phyloP scores from a whole-genome alignment of 2,329 filamentous ascomycete species.

The Hawksworthiomyces lignivorus region DNA sequence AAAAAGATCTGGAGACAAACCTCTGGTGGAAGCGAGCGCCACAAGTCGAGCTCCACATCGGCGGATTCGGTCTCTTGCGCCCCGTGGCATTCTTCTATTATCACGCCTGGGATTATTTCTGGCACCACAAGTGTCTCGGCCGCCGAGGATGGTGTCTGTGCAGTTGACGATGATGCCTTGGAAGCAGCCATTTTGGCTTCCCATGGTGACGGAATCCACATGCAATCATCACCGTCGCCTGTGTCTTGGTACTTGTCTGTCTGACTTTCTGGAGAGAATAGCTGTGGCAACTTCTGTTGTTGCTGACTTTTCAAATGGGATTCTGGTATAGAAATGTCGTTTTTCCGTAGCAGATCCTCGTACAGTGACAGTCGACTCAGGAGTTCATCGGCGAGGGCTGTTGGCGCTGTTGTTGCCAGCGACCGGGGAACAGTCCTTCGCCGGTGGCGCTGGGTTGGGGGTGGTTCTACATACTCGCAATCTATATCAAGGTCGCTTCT shows the following conservation, averaged over 20 bases:
- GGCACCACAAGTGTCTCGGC: not conserved
- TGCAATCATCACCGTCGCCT: constrained; percentile 11
- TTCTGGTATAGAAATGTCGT: constrained; percentile 17
- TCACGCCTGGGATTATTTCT: no score
- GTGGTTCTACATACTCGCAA: constrained; percentile 19
- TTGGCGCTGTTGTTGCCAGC: no score
- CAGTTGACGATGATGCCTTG: not conserved
- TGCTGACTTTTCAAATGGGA: no score
- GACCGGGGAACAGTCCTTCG: constrained; percentile 19
- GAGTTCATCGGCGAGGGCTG: constrained; percentile 21
- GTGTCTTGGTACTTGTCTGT: no score
- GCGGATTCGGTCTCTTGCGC: not conserved
- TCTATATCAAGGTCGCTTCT: not conserved
- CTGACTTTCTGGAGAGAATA: not conserved
- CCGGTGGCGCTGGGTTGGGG: constrained; percentile 13
- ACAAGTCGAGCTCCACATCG: not conserved
- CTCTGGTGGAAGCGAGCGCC: constrained; percentile 4
- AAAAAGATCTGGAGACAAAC: not conserved
- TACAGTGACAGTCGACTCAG: constrained; percentile 18
- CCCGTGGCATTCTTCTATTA: no score
- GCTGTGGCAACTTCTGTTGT: not conserved
- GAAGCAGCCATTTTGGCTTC: constrained; percentile 6
- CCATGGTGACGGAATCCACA: constrained; percentile 19
- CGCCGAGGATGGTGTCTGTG: not conserved
- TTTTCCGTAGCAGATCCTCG: constrained; percentile 22